Conservation (phyloP, 257 asterid species). For the Nicotiana noctiflora region DNA sequence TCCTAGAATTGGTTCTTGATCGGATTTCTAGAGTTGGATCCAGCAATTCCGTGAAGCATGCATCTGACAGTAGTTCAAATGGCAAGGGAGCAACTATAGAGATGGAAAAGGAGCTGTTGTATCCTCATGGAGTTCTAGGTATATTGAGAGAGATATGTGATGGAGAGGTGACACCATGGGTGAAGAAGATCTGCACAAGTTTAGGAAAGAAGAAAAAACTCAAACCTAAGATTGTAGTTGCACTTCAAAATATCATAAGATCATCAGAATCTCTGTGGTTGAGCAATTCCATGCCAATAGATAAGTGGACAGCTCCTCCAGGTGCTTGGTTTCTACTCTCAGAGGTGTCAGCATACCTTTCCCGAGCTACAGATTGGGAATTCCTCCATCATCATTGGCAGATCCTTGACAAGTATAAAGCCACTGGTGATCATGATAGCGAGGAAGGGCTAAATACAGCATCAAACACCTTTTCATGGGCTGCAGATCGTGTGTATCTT, state of each 20-base stretch:
- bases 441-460: conserved; percentile 40
- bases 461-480: conserved; percentile 70
- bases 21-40: conserved; percentile 51
- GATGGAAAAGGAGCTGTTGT: conserved; percentile 26
- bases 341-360: conserved; percentile 68
- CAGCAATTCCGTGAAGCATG: conserved; percentile 17
- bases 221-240: conserved; percentile 43
- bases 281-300: conserved; percentile 44
- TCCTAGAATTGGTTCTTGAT: conserved; percentile 71
- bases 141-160: conserved; percentile 63
- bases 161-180: conserved; percentile 89
- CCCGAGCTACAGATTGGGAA: conserved; percentile 83
- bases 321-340: conserved; percentile 96
- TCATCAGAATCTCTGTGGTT: conserved; percentile 67
- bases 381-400: conserved; percentile 87
- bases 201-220: conserved; percentile 82
- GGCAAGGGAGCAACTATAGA: conserved; percentile 20
- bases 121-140: conserved; percentile 39
- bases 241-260: conserved; percentile 70
- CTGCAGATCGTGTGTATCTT: conserved; percentile 78
- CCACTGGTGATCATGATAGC: conserved; percentile 33
- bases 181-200: conserved; percentile 78
- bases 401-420: conserved; percentile 65
- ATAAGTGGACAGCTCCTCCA: conserved; percentile 92
- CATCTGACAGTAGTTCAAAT: conserved; percentile 22